Percentiles rank a stretch among this genome's conserved stretches.
Conservation (phyloP, 805 yeast genomes). For the Nakazawaea anatomiae region DNA sequence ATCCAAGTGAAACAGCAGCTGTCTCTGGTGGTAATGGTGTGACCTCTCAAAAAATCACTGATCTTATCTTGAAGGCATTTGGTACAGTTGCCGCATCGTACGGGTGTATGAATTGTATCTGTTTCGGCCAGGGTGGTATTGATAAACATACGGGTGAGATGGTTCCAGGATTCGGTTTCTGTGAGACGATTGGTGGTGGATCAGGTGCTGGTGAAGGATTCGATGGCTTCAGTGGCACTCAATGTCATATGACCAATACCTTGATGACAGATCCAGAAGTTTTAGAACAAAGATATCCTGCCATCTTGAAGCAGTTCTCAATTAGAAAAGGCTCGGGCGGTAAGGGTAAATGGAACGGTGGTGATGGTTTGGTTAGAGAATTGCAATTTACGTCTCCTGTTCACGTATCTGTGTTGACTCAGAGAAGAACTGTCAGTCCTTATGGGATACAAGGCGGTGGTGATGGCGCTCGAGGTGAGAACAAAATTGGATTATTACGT, state of each 20-base stretch:
- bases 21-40: constrained; percentile 49
- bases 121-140: constrained; percentile 71
- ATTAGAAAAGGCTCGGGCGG: constrained; percentile 45
- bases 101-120: constrained; percentile 84
- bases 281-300: constrained; percentile 47
- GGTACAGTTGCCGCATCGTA: constrained; percentile 83
- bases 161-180: constrained; percentile 44
- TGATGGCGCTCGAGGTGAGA: constrained; percentile 44
- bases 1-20: constrained; percentile 41
- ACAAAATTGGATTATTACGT: constrained; percentile 23
- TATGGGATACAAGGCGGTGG: constrained; percentile 51
- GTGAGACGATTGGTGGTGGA: constrained; percentile 54
- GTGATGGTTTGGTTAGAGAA: constrained; percentile 46
- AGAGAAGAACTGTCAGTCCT: constrained; percentile 48
- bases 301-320: constrained; percentile 37
- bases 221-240: constrained; percentile 40
- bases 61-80: constrained; percentile 75
- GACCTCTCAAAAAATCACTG: constrained; percentile 85
- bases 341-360: constrained; percentile 41
- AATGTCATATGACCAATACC: constrained; percentile 49
- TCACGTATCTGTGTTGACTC: constrained; percentile 41
- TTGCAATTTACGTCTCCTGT: constrained; percentile 36
- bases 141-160: constrained; percentile 29
- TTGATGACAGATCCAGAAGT: constrained; percentile 52
- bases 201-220: constrained; percentile 44